Base-by-base conservation (phyloP, 176 grass and related monocot genomes). In the Eragrostis nindensis region DNA sequence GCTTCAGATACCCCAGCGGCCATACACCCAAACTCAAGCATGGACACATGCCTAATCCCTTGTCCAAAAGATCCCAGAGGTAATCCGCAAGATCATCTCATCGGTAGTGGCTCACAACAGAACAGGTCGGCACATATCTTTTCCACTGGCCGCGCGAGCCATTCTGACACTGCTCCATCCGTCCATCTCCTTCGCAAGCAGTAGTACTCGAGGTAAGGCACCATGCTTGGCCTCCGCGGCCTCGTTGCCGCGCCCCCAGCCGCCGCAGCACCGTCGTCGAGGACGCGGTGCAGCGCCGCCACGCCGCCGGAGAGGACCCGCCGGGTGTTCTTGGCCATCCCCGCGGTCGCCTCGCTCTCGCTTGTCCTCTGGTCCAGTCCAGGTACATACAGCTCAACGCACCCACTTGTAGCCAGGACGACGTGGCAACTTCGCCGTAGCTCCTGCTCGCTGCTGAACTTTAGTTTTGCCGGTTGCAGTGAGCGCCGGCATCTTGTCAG, bases 401-500 rank as follows among this genome's bases (percentile, higher is more conserved):
- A n/a, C n/a, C n/a, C n/a, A 18, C 24, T 62, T 62, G 11, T 61
- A 30, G 14, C 22, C 25, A 25, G 42, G 42, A 7, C 42, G 42
- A 8, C 42, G 42, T 10, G 10, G 17, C 3, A 57, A 21, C 32
- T 36, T 1, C 8, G 10, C 21, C 54, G 10, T 57, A 61, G 57
- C 11, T 24, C n/a, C 10, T 61, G 24, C 0, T 63, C 26, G 27
- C 14, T 63, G 25, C 13, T 32, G 61, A 8, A 16, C 54, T 7
- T 36, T 11, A 59, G 1, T 69, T 30, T 0, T 38, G 24, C 17
- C 1, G 48, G 63, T 81, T 92, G 90, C 88, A 98, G 96, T 88
- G 78, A 86, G 82, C 87, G 96, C 96, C 66, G 95, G 96, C 68
- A 91, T 98, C 71, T 76, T 98, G 80, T 98, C 96, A 43, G 96